These are phyloP conservation scores for Ceratopteris richardii DNA, from an alignment of 75 land plant genomes.

Conservation along the genomic window DNA sequence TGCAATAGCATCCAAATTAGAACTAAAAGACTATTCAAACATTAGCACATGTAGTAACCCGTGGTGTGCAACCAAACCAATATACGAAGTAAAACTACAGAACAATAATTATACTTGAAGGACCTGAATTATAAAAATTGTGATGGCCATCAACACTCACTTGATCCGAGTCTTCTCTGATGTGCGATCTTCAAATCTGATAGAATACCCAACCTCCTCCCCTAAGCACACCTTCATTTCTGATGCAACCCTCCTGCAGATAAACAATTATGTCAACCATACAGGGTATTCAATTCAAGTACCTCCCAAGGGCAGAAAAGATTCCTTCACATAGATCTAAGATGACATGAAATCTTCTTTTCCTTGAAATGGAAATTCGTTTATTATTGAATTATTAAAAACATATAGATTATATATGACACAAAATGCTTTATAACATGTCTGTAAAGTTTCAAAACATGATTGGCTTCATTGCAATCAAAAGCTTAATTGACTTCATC, in stretches of 20 bases:
- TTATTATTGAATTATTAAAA: not conserved
- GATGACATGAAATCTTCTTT: not conserved
- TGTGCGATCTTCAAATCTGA: constrained; percentile 93
- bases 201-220: constrained; percentile 95
- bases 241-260: constrained; percentile 74
- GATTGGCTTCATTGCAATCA: too few relatives aligned
- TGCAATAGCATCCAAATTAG: too few relatives aligned
- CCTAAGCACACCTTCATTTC: constrained; percentile 85
- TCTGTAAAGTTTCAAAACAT: too few relatives aligned
- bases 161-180: constrained; percentile 74
- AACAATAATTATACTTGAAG: too few relatives aligned
- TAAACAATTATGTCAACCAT: not conserved
- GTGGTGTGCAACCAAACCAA: too few relatives aligned
- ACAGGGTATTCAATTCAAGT: not conserved
- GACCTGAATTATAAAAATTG: too few relatives aligned
- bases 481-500: too few relatives aligned
- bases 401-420: not conserved
- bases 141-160: constrained; percentile 42
- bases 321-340: not conserved
- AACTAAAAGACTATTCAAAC: too few relatives aligned
- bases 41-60: too few relatives aligned
- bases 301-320: not conserved
- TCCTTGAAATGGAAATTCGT: not conserved
- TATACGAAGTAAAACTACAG: too few relatives aligned
- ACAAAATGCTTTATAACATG: not conserved